Conservation (phyloP, 192 early-diverging fungal genomes). For the Coemansia sp. region DNA sequence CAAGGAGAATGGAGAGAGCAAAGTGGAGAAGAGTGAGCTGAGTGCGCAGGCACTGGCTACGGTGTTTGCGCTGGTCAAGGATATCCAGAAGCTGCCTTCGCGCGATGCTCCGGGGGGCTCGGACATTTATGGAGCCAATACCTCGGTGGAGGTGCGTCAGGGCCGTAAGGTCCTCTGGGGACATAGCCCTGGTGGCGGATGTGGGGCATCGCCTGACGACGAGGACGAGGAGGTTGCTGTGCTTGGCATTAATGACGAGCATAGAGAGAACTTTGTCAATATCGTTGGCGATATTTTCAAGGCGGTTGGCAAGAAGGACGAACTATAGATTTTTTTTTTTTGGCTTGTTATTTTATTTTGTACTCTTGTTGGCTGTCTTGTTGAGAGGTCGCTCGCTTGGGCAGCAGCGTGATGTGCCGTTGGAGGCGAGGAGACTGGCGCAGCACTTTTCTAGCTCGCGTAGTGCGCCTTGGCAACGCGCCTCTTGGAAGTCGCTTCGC, state of each 20-base stretch:
- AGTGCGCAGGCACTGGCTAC: slow-evolving; percentile 1
- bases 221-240: slow-evolving; percentile 7
- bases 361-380: slow-evolving; percentile 1
- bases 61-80: slow-evolving; percentile 22
- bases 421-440: slow-evolving; percentile 23
- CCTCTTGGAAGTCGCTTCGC: slow-evolving; percentile 51
- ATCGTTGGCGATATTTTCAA: slow-evolving; percentile 16
- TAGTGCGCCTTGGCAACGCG: slow-evolving; percentile 35
- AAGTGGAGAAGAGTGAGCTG: slow-evolving; percentile 20
- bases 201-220: slow-evolving; percentile 9
- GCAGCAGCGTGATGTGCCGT: slow-evolving; percentile 48
- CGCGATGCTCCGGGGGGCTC: slow-evolving; percentile 15
- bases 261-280: slow-evolving; percentile 29
- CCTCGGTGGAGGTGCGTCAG: slow-evolving; percentile 31
- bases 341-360: neutral
- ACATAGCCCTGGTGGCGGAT: slow-evolving; percentile 35
- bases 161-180: slow-evolving; percentile 35
- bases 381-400: slow-evolving; percentile 15
- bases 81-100: slow-evolving; percentile 20
- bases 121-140: slow-evolving; percentile 50
- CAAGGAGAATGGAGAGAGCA: slow-evolving; percentile 23
- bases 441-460: slow-evolving; percentile 45
- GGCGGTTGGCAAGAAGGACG: neutral
- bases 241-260: slow-evolving; percentile 7
- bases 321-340: neutral